phyloP scores from a whole-genome alignment of 2,329 filamentous ascomycete species.

The Fusarium musae region DNA sequence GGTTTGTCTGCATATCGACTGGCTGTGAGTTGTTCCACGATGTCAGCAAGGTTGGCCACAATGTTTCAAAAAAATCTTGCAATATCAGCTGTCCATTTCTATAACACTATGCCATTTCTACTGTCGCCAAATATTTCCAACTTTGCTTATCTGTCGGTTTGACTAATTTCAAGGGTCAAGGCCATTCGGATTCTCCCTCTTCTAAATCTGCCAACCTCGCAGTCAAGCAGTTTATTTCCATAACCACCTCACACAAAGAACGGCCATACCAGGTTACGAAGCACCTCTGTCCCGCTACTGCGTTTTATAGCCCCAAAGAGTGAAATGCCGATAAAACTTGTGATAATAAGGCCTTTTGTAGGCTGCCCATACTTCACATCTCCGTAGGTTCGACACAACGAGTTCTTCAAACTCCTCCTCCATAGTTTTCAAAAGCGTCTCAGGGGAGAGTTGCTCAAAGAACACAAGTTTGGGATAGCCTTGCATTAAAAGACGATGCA shows the following conservation, averaged over 20 bases:
- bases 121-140: neutral
- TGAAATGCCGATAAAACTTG: fast-evolving
- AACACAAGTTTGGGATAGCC: neutral
- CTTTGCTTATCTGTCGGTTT: neutral
- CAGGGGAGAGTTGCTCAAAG: neutral
- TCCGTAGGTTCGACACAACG: neutral
- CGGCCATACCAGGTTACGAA: neutral
- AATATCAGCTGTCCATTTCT: neutral
- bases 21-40: neutral
- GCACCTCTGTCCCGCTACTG: neutral
- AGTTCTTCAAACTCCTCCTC: neutral
- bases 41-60: neutral
- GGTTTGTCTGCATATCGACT: neutral
- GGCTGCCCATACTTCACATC: neutral
- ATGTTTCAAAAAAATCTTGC: neutral
- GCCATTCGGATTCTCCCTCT: neutral
- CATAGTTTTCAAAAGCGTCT: neutral
- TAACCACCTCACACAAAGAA: neutral
- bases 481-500: neutral
- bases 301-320: neutral
- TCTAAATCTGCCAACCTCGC: neutral
- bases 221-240: neutral
- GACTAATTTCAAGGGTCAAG: neutral
- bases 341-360: neutral
- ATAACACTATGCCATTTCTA: neutral